Percentiles rank a stretch among this genome's conserved stretches.
phyloP scores from a whole-genome alignment of 129 eudicot genomes.

The Pseudognaphalium luteoalbum region DNA sequence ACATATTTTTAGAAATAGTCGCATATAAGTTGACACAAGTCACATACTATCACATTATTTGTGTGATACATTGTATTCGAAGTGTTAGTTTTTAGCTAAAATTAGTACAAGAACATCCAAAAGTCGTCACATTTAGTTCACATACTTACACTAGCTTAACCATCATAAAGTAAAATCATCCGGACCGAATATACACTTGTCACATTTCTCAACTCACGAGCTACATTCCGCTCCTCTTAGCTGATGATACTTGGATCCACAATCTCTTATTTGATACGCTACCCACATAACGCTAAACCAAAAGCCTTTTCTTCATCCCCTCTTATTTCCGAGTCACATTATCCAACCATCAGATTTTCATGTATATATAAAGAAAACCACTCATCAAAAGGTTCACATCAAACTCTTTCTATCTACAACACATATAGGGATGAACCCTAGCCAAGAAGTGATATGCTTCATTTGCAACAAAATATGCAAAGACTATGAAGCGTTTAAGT shows the following conservation, averaged over 20 bases:
- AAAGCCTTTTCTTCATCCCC: no score
- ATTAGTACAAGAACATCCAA: background rate
- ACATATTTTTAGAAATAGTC: background rate
- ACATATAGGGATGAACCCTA: background rate
- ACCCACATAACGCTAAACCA: no score
- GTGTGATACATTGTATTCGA: background rate
- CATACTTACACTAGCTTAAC: background rate
- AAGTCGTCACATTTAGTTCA: background rate
- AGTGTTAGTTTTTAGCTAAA: background rate
- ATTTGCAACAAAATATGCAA: background rate
- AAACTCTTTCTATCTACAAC: background rate
- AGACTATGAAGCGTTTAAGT: background rate
- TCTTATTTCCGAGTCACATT: background rate
- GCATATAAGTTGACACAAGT: background rate
- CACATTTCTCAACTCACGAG: background rate
- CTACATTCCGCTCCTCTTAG: no score
- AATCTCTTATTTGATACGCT: no score
- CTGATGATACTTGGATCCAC: no score
- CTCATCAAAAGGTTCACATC: conserved; percentile 6
- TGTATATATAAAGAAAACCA: background rate
- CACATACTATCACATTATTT: background rate
- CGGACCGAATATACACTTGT: background rate
- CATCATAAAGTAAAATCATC: background rate
- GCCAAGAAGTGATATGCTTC: background rate
- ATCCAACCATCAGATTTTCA: background rate